These are phyloP conservation scores for Talaromyces sp. DNA, from an alignment of 2,329 filamentous ascomycete genomes.

Conservation along the genomic window DNA sequence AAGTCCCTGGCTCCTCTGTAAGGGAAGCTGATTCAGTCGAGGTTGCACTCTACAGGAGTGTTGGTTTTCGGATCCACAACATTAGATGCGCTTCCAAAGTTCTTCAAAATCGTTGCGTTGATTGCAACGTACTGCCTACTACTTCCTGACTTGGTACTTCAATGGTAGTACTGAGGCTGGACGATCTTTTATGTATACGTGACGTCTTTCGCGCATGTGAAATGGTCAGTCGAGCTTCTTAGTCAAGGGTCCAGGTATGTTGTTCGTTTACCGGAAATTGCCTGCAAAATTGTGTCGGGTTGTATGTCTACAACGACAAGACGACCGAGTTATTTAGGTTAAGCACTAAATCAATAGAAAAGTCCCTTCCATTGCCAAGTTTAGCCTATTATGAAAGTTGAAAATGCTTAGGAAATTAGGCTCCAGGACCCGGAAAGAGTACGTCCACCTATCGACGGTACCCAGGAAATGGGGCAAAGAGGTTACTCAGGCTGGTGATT, in stretches of 20 bases:
- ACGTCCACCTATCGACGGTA: too few species aligned
- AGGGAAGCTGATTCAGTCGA: neutral
- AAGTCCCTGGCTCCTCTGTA: neutral
- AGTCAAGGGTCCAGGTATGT: constrained; percentile 38
- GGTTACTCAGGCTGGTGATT: too few species aligned
- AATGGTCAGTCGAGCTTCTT: constrained; percentile 42
- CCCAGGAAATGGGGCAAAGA: too few species aligned
- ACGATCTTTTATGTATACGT: constrained; percentile 22
- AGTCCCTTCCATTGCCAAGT: too few species aligned
- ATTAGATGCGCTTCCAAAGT: constrained; percentile 36
- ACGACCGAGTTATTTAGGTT: too few species aligned
- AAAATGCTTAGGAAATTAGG: too few species aligned
- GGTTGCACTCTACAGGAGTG: constrained; percentile 26
- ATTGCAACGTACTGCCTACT: constrained; percentile 36
- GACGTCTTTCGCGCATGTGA: constrained; percentile 36
- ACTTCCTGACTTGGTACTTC: constrained; percentile 15
- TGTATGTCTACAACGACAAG: neutral
- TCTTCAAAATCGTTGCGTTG: constrained; percentile 43
- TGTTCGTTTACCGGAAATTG: constrained; percentile 40
- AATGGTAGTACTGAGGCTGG: neutral
- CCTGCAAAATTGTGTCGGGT: constrained; percentile 36
- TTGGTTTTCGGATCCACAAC: constrained; percentile 42
- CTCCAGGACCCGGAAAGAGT: too few species aligned
- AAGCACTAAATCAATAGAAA: too few species aligned
- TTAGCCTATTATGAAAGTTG: too few species aligned